Conservation (phyloP, 306 rosid genomes). For the Rubus idaeus region DNA sequence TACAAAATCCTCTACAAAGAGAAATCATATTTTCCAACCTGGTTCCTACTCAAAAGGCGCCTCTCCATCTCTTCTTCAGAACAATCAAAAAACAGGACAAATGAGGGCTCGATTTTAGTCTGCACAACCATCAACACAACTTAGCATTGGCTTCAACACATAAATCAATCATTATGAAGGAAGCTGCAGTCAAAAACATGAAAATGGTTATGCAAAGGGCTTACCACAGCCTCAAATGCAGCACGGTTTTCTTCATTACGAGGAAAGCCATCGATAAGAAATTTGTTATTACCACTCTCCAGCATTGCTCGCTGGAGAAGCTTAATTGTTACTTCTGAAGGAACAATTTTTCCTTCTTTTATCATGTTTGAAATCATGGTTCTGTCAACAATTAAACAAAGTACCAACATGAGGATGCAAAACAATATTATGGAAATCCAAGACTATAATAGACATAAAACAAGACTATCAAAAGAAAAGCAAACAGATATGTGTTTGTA, state of each 20-base stretch:
- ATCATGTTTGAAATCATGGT: constrained; percentile 96
- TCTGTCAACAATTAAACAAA: constrained; percentile 44
- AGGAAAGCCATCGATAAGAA: constrained; percentile 98
- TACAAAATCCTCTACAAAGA: background rate
- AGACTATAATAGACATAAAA: background rate
- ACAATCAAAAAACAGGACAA: constrained; percentile 82
- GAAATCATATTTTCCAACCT: constrained; percentile 52
- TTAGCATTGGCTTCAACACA: background rate
- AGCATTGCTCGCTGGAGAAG: constrained; percentile 84
- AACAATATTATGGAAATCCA: background rate
- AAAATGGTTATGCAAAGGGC: constrained; percentile 17
- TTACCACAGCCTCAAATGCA: constrained; percentile 90
- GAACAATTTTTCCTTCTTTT: constrained; percentile 92
- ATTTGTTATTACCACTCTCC: constrained; percentile 74
- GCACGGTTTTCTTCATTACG: constrained; percentile 99
- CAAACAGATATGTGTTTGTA: background rate
- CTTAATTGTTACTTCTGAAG: constrained; percentile 91
- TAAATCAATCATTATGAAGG: constrained; percentile 13
- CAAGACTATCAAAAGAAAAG: background rate
- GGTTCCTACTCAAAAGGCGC: constrained; percentile 81
- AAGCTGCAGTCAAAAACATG: background rate
- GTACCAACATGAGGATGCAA: constrained; percentile 15
- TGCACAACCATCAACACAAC: constrained; percentile 44
- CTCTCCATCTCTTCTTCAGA: constrained; percentile 91
- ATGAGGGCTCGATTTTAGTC: constrained; percentile 85